Conservation (phyloP, 345 rosid genomes). For the Populus euphratica region DNA sequence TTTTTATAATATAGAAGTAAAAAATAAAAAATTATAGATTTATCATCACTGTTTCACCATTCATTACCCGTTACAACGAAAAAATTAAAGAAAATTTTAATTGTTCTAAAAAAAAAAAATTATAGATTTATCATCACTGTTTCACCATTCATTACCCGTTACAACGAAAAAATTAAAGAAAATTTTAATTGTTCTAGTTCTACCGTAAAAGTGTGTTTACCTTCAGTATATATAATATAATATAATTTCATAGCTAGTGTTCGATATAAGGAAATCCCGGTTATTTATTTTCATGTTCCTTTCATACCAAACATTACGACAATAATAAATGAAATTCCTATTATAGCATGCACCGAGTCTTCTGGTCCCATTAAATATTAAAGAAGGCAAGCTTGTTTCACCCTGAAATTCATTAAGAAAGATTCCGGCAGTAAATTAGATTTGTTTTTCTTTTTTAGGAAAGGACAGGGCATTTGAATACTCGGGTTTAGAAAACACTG, state of each 20-base stretch:
- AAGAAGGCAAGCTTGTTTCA: not conserved
- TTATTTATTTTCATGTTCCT: not conserved
- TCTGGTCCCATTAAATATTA: not conserved
- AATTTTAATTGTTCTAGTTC: too few species aligned
- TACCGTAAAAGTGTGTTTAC: too few species aligned
- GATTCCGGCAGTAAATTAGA: not conserved
- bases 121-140: too few species aligned
- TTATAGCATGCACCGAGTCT: not conserved
- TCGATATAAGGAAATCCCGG: not conserved
- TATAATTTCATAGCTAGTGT: not conserved
- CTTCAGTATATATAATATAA: too few species aligned
- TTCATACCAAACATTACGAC: not conserved
- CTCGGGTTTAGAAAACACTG: not conserved
- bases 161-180: too few species aligned
- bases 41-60: too few species aligned
- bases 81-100: too few species aligned
- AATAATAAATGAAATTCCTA: not conserved
- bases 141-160: too few species aligned
- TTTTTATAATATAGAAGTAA: too few species aligned
- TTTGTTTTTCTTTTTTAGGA: not conserved
- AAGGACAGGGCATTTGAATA: not conserved
- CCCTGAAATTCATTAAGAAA: not conserved
- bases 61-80: too few species aligned
- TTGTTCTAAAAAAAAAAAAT: too few species aligned
- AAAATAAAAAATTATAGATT: too few species aligned